A percentile compares a stretch with the other conserved stretches of the same genome.
phyloP scores from a whole-genome alignment of 192 early-diverging fungal species.

The Nowakowskiella sp. region DNA sequence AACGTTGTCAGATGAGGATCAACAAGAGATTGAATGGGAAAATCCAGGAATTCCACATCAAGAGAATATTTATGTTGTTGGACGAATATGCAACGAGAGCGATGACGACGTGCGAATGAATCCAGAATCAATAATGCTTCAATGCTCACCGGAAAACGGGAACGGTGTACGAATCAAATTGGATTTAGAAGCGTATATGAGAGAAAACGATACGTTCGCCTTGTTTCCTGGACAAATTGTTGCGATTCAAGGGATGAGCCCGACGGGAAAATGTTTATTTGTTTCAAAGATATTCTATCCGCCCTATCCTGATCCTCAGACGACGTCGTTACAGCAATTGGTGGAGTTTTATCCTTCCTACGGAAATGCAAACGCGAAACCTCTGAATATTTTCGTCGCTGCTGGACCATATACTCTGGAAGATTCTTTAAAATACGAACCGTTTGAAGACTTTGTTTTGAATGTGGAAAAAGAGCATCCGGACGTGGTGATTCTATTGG shows the following conservation, averaged over 20 bases:
- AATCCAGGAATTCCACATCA: conserved; percentile 46
- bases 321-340: conserved; percentile 33
- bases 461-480: conserved; percentile 54
- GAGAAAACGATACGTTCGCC: conserved; percentile 34
- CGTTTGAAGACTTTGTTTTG: conserved; percentile 66
- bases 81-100: conserved; percentile 68
- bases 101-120: conserved; percentile 53
- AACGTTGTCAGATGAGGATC: conserved; percentile 10
- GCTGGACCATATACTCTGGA: conserved; percentile 82
- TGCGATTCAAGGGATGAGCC: conserved; percentile 60
- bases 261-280: conserved; percentile 16
- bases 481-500: conserved; percentile 68
- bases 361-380: conserved; percentile 18
- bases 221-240: conserved; percentile 90
- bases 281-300: conserved; percentile 25
- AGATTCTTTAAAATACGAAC: conserved; percentile 71
- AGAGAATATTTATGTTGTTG: conserved; percentile 57
- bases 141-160: conserved; percentile 71
- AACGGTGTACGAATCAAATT: conserved; percentile 61
- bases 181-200: conserved; percentile 45
- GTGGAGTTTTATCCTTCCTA: conserved; percentile 32
- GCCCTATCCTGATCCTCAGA: conserved; percentile 43
- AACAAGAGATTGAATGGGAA: conserved; percentile 1
- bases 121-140: conserved; percentile 64
- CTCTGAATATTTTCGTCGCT: conserved; percentile 60